These are phyloP conservation scores for Hymenoscyphus occultus DNA, from an alignment of 2,329 filamentous ascomycete species.

Conservation along the genomic window DNA sequence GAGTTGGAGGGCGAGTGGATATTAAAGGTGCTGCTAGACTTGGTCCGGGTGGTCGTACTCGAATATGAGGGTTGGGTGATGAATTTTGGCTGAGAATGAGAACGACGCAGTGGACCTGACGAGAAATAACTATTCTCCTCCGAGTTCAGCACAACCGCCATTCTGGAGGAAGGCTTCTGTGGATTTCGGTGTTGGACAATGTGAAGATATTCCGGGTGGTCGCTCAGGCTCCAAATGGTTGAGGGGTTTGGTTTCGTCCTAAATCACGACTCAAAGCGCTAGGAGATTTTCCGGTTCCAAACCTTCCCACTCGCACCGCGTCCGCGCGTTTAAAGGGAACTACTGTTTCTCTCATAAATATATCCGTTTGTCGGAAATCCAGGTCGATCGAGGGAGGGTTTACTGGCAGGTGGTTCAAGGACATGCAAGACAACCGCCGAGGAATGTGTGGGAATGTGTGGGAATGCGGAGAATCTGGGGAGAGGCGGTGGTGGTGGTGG, in stretches of 20 bases:
- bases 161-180: slow-evolving; percentile 20
- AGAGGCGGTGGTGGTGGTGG: too few species aligned
- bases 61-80: slow-evolving; percentile 48
- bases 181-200: neutral
- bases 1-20: slow-evolving; percentile 30
- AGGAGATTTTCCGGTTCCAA: slow-evolving; percentile 10
- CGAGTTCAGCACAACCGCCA: slow-evolving; percentile 39
- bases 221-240: slow-evolving; percentile 14
- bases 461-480: slow-evolving; percentile 7
- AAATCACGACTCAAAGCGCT: neutral
- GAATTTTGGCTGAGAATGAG: slow-evolving; percentile 60
- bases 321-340: slow-evolving; percentile 17
- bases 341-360: slow-evolving; percentile 25
- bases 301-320: slow-evolving; percentile 22
- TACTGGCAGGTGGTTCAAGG: neutral
- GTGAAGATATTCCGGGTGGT: slow-evolving; percentile 21
- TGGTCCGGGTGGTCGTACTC: slow-evolving; percentile 45
- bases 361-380: slow-evolving; percentile 7
- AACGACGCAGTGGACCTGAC: slow-evolving; percentile 53
- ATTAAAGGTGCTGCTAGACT: slow-evolving; percentile 30
- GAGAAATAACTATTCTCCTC: slow-evolving; percentile 58
- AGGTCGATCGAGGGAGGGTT: slow-evolving; percentile 1
- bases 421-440: neutral
- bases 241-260: slow-evolving; percentile 8
- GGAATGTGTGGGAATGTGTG: neutral